Base-by-base conservation (phyloP, 371 early-diverging fungal genomes). In the Dichotomocladium elegans region DNA sequence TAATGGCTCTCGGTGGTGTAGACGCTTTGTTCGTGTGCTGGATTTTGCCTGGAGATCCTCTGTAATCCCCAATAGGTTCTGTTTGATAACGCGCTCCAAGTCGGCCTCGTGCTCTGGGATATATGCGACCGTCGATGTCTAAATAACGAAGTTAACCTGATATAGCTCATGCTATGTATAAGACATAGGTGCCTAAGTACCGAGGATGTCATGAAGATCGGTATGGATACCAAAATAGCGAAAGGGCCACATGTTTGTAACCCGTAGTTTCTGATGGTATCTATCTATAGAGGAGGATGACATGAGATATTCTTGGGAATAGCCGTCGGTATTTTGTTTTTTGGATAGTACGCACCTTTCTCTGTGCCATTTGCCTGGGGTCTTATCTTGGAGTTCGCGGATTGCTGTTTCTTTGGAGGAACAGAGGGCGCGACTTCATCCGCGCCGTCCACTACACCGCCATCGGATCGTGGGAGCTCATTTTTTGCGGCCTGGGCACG, bases 161-260 rank as follows among this genome's bases (percentile, higher is more conserved):
- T n/a, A n/a, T n/a, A n/a, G n/a, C n/a, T n/a, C n/a, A n/a, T n/a
- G n/a, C n/a, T n/a, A n/a, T n/a, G n/a, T n/a, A n/a, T n/a, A n/a
- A n/a, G n/a, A n/a, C n/a, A n/a, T n/a, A n/a, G n/a, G n/a, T n/a
- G n/a, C n/a, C n/a, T n/a, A n/a, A n/a, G 17, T 30, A 47, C 48
- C 48, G 3, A 88, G 63, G 27, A 88, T 80, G 41, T 88, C 89
- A 17, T 78, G 72, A 19, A 85, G 63, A 30, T 87, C 77, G 3
- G 87, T 82, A 54, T 90, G 80, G 3, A 64, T 72, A 14, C 92
- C 92, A 76, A 90, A 91, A 56, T 94, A 93, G 12, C 93, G 80
- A 59, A 87, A 94, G 12, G 94, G 94, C 89, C 90, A 94, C 79
- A 83, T 73, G 44, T 81, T 68, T 4, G 81, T 80, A 68, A 72